Percentiles rank a stretch among this genome's conserved stretches.
Conservation (phyloP, 768 basidiomycete species). For the Tricholoma saponaceum region DNA sequence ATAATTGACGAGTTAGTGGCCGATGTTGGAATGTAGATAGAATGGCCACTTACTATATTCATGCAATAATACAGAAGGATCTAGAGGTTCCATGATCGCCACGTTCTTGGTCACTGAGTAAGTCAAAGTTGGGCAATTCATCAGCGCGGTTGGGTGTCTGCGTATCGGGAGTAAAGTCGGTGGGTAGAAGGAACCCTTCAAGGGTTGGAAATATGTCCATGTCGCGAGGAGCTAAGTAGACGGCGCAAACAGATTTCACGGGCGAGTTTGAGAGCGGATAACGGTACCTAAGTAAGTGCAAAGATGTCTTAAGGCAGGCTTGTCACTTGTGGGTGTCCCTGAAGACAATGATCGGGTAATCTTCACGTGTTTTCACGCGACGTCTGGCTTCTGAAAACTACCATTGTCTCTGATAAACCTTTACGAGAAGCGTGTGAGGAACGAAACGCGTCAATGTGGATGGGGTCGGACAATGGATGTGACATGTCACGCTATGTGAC, state of each 20-base stretch:
- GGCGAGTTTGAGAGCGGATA: slow-evolving; percentile 49
- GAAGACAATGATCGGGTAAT: background rate
- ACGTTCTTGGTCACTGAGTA: background rate
- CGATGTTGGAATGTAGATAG: background rate
- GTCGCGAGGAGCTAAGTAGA: background rate
- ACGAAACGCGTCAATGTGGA: background rate
- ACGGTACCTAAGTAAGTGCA: slow-evolving; percentile 18
- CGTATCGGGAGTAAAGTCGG: background rate
- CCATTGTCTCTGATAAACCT: background rate
- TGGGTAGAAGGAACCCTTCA: background rate
- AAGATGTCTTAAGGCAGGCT: too few species aligned
- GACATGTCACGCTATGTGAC: background rate
- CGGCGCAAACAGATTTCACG: background rate
- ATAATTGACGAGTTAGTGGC: background rate
- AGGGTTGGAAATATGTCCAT: background rate
- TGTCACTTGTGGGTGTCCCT: background rate
- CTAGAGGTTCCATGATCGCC: background rate
- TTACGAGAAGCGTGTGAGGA: background rate
- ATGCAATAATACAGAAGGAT: background rate
- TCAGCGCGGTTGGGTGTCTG: background rate
- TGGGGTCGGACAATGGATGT: background rate
- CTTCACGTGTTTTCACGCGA: background rate
- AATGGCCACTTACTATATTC: background rate
- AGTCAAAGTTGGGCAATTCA: background rate
- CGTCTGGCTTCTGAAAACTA: background rate